Conservation (phyloP, 2,329 filamentous ascomycete species). For the Leptographium lundbergii region DNA sequence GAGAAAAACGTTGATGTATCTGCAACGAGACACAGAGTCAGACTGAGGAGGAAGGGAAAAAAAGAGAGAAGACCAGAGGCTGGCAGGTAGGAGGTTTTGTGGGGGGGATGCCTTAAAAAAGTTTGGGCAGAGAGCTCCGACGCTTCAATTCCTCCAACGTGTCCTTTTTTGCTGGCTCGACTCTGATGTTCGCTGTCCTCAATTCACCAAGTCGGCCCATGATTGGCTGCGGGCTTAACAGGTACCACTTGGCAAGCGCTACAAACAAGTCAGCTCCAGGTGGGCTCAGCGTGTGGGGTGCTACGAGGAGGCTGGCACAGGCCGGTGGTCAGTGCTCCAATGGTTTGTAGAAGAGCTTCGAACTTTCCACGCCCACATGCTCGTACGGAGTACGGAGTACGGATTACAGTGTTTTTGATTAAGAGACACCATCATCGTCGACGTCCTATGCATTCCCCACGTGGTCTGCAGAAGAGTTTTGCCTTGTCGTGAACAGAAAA, state of each 20-base stretch:
- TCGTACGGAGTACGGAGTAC: too few relatives aligned
- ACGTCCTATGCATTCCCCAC: too few relatives aligned
- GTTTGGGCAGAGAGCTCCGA: constrained; percentile 3
- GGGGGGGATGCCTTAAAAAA: constrained; percentile 6
- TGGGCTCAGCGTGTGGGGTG: constrained; percentile 7
- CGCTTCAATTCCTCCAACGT: constrained; percentile 11
- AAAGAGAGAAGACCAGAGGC: not conserved
- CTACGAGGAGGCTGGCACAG: constrained; percentile 5
- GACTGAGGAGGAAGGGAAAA: not conserved
- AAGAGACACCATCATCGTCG: too few relatives aligned
- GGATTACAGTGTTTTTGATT: too few relatives aligned
- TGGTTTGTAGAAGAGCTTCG: constrained; percentile 11
- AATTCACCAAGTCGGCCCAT: constrained; percentile 3
- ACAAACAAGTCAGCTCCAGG: not conserved
- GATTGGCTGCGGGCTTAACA: constrained; percentile 1
- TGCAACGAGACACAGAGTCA: not conserved
- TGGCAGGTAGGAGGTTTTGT: constrained; percentile 2
- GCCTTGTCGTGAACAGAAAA: too few relatives aligned
- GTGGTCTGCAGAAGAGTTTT: too few relatives aligned
- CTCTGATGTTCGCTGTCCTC: constrained; percentile 1
- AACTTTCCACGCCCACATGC: constrained; percentile 7
- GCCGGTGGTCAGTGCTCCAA: constrained; percentile 1
- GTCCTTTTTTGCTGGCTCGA: constrained; percentile 12
- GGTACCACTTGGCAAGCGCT: not conserved
- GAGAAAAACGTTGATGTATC: not conserved